Evolutionary conservation across 2,329 filamentous ascomycete genomes (phyloP), one percentile per base, ranked within the genome.

Genomic region (Xylaria multiplex): DNA sequence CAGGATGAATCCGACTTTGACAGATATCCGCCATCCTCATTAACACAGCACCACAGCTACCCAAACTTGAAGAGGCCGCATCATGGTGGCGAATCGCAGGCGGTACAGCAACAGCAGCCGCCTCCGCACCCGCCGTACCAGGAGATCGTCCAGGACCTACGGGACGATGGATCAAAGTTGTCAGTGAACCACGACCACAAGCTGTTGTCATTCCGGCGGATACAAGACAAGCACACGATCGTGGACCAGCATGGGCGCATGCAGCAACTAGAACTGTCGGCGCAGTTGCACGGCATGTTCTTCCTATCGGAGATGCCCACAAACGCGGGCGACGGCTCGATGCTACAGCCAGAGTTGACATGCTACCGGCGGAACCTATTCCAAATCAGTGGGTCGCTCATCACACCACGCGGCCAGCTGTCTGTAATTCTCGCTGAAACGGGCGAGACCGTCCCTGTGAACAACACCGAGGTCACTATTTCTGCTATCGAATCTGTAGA

Each of bases 351-450:
- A 59, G 95, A 98, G 80, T 80, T 98, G 77, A 98, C 95, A 2
- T 98, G 95, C 84, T 98, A 98, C 80, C 91, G 95, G 70, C 89
- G 95, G 54, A 98, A 98, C 76, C 84, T 98, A 55, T 98, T 98
- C 79, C 95, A 97, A 79, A 96, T 97, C 75, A 97, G 93, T 67
- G 95, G 95, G 64, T 93, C 91, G 5, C 87, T 97, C 64, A 93
- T 93, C 46, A 85, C 94, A 14, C 93, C 94, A 1, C 84, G 93
- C 68, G 90, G 89, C 32, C 86, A 93, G 68, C 84, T 95, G 62
- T 96, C 91, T 58, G 88, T 97, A 62, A 85, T 97, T 78, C 67
- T 76, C 6, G 92, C 90, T 19, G 93, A 97, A 65, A 88, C 91
- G 60, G 93, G 93, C 50, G 92, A 97, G 77, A 90, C 91, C 50